Conservation (phyloP, 345 rosid genomes). For the Rubroshorea leprosula region DNA sequence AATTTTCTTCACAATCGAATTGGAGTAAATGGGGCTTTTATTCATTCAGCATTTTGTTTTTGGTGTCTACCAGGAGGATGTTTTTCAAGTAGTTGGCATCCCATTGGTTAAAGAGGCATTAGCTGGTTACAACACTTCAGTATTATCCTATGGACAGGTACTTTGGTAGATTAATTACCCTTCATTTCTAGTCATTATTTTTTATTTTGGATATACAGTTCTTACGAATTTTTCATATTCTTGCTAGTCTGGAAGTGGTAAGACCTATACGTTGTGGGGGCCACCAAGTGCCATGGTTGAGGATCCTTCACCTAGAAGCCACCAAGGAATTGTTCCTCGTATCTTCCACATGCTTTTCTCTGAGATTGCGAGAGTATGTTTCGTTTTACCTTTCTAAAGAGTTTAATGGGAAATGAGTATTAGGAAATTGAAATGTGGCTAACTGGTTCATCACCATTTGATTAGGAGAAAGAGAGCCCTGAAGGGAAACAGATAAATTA, state of each 20-base stretch:
- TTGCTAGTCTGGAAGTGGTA: slow-evolving; percentile 88
- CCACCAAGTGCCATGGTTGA: slow-evolving; percentile 93
- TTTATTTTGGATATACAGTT: no score
- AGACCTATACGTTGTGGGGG: slow-evolving; percentile 97
- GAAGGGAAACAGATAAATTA: slow-evolving; percentile 69
- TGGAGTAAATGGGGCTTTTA: background rate
- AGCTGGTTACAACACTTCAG: slow-evolving; percentile 78
- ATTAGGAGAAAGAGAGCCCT: slow-evolving; percentile 60
- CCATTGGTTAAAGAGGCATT: slow-evolving; percentile 78
- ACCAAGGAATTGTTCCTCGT: slow-evolving; percentile 87
- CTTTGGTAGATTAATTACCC: background rate
- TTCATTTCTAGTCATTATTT: no score
- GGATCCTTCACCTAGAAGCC: slow-evolving; percentile 65
- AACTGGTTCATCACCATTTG: no score
- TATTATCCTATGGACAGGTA: slow-evolving; percentile 96
- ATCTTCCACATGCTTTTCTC: slow-evolving; percentile 74
- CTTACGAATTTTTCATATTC: background rate
- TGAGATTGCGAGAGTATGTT: slow-evolving; percentile 64
- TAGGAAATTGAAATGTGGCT: no score
- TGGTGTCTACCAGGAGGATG: slow-evolving; percentile 54
- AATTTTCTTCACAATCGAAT: no score
- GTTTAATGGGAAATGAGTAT: no score
- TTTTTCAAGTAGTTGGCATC: slow-evolving; percentile 67
- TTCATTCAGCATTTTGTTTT: slow-evolving; percentile 11
- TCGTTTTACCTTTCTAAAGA: slow-evolving; percentile 13